These are phyloP conservation scores for Ascochyta viciae-villosae DNA, from an alignment of 2,329 filamentous ascomycete genomes.

Conservation along the genomic window DNA sequence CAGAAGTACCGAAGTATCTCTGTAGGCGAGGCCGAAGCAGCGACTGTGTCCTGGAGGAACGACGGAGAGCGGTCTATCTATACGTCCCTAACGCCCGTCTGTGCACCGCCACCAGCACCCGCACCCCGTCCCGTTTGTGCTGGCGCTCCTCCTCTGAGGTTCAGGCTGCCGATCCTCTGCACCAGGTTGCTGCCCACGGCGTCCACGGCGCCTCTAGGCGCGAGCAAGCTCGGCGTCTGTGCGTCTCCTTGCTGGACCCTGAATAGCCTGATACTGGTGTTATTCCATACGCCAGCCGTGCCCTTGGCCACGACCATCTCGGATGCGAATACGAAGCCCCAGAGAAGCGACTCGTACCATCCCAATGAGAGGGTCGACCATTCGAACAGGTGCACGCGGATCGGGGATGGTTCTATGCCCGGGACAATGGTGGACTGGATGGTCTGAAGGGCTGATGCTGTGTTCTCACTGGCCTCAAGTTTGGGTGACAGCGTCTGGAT, in stretches of 20 bases:
- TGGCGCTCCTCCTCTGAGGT: slow-evolving; percentile 61
- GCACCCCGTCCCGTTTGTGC: slow-evolving; percentile 27
- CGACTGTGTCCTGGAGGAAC: neutral
- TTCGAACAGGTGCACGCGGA: slow-evolving; percentile 87
- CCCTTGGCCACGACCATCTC: slow-evolving; percentile 89
- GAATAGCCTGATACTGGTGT: slow-evolving; percentile 87
- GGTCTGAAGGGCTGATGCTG: slow-evolving; percentile 53
- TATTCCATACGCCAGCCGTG: slow-evolving; percentile 92
- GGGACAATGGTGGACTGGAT: slow-evolving; percentile 70
- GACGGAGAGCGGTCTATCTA: slow-evolving; percentile 23
- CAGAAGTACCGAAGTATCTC: neutral
- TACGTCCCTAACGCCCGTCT: slow-evolving; percentile 44
- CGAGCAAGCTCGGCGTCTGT: slow-evolving; percentile 79
- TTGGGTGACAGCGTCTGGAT: slow-evolving; percentile 67
- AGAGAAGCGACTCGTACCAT: slow-evolving; percentile 95
- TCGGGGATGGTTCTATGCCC: slow-evolving; percentile 75
- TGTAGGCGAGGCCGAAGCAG: slow-evolving; percentile 14
- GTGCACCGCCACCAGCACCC: slow-evolving; percentile 26
- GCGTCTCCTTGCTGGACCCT: slow-evolving; percentile 84
- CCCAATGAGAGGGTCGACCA: slow-evolving; percentile 90
- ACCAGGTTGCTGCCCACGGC: slow-evolving; percentile 91
- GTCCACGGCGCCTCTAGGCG: slow-evolving; percentile 88
- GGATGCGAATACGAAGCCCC: slow-evolving; percentile 89
- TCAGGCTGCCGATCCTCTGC: slow-evolving; percentile 82
- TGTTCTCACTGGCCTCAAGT: slow-evolving; percentile 56